Conservation (phyloP, 495 filamentous ascomycete species). For the Lindgomyces ingoldianus region DNA sequence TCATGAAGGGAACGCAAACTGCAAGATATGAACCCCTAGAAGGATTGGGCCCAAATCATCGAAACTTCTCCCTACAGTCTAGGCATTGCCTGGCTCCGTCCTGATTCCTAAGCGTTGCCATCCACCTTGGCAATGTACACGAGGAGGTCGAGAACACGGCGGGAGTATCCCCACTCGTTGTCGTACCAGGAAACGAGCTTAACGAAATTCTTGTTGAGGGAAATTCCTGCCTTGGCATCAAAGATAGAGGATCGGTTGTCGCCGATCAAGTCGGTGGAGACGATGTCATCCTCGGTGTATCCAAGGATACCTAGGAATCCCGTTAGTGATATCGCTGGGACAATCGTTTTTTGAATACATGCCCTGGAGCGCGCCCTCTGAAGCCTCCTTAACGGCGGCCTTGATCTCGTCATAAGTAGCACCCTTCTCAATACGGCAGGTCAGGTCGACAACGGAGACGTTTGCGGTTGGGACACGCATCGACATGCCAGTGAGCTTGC, state of each 20-base stretch:
- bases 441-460: slow-evolving; percentile 98
- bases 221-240: slow-evolving; percentile 98
- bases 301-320: slow-evolving; percentile 68
- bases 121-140: slow-evolving; percentile 91
- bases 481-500: slow-evolving; percentile 99
- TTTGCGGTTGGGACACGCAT: slow-evolving; percentile 99
- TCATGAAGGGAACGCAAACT: slow-evolving; percentile 3
- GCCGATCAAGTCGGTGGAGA: slow-evolving; percentile 91
- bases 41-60: not conserved
- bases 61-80: slow-evolving; percentile 16
- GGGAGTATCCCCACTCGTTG: slow-evolving; percentile 96
- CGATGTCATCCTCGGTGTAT: slow-evolving; percentile 97
- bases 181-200: slow-evolving; percentile 99
- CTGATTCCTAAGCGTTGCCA: slow-evolving; percentile 47
- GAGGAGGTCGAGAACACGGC: slow-evolving; percentile 96
- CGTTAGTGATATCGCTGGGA: slow-evolving; percentile 41
- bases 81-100: slow-evolving; percentile 28
- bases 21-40: slow-evolving; percentile 1
- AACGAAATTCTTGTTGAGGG: slow-evolving; percentile 96
- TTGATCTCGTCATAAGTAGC: slow-evolving; percentile 95
- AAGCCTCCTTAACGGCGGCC: slow-evolving; percentile 81
- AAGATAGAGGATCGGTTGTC: slow-evolving; percentile 94
- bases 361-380: slow-evolving; percentile 85
- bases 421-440: slow-evolving; percentile 85
- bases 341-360: slow-evolving; percentile 35